Evolutionary conservation across 495 filamentous ascomycete species (phyloP).

Genomic region (Hypoxylon rickii): DNA sequence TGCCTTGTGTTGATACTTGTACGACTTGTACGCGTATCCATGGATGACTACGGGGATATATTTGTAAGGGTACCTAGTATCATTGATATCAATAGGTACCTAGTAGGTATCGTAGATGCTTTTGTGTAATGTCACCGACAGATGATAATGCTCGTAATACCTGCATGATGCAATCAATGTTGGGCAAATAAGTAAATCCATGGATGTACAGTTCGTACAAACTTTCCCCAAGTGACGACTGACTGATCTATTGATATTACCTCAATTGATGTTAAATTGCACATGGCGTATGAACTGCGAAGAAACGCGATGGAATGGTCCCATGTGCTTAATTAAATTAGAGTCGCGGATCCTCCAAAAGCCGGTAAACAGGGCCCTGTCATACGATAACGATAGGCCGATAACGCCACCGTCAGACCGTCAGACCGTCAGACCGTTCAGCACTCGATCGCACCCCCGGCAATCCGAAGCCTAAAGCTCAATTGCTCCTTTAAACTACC

Average conservation of each 20-base stretch:
- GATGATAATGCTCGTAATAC: not conserved
- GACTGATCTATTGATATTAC: too few relatives aligned
- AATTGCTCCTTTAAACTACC: too few relatives aligned
- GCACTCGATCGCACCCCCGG: constrained; percentile 10
- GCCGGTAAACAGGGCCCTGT: constrained; percentile 26
- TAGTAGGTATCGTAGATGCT: not conserved
- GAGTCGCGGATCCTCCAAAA: constrained; percentile 17
- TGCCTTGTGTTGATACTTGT: too few relatives aligned
- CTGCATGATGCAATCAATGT: not conserved
- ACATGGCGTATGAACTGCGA: constrained; percentile 2
- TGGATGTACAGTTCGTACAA: too few relatives aligned
- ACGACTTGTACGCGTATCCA: too few relatives aligned
- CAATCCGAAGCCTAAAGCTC: not conserved
- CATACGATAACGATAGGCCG: constrained; percentile 38
- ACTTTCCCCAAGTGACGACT: not conserved
- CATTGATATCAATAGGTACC: too few relatives aligned
- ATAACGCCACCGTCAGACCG: constrained; percentile 41
- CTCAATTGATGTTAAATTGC: constrained; percentile 7
- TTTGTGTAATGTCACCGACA: not conserved
- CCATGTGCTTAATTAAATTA: constrained; percentile 7
- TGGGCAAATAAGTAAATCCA: too few relatives aligned
- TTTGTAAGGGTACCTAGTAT: too few relatives aligned
- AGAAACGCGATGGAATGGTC: not conserved
- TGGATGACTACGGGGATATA: too few relatives aligned
- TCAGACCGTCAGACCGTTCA: constrained; percentile 36